Percentiles rank a stretch among this genome's conserved stretches.
Conservation (phyloP, 73 alveolate species). For the Tetrahymena elliotti region DNA sequence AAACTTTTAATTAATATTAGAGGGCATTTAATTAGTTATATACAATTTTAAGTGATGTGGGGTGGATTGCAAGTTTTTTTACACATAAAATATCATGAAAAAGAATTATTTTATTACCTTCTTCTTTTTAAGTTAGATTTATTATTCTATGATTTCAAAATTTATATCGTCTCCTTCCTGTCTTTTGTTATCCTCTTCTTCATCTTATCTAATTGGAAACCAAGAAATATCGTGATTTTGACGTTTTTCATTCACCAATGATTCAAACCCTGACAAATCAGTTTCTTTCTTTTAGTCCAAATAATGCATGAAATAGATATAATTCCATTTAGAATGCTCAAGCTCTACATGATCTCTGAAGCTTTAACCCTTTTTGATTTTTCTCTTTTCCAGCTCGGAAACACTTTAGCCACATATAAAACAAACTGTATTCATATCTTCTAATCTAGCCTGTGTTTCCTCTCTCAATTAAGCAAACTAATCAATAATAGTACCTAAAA, state of each 20-base stretch:
- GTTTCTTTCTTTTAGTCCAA: slow-evolving; percentile 72
- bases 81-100: background rate
- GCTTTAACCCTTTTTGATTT: background rate
- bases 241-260: slow-evolving; percentile 67
- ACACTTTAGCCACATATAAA: slow-evolving; percentile 51
- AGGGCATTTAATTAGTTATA: background rate
- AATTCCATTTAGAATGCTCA: slow-evolving; percentile 77
- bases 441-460: slow-evolving; percentile 36
- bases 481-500: slow-evolving; percentile 82
- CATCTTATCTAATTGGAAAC: slow-evolving; percentile 43
- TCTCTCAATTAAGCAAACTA: slow-evolving; percentile 78
- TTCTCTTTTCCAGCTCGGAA: background rate
- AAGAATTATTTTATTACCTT: background rate
- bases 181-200: background rate
- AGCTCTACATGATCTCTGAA: slow-evolving; percentile 45
- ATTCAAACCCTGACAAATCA: slow-evolving; percentile 86
- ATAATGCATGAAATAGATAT: slow-evolving; percentile 70
- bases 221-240: slow-evolving; percentile 70
- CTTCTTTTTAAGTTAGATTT: background rate
- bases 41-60: background rate
- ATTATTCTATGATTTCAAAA: background rate
- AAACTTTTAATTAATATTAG: too few species aligned
- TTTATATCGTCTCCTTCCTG: background rate
- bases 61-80: background rate
- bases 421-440: slow-evolving; percentile 59